Conservation (phyloP, 306 rosid species). For the Trifolium subterraneum region DNA sequence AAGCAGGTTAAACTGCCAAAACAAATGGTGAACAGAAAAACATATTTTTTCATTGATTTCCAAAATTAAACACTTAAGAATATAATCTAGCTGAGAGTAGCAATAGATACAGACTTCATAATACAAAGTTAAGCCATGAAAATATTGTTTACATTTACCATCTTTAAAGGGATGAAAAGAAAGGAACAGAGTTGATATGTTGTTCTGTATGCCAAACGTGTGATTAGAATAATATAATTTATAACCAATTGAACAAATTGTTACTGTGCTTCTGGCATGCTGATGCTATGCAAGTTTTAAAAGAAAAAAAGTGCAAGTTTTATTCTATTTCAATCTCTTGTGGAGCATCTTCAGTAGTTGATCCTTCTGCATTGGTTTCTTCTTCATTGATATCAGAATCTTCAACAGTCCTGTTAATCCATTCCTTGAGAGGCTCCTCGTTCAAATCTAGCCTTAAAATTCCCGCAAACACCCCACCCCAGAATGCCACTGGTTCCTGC, state of each 20-base stretch:
- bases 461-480: slow-evolving; percentile 92
- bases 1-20: neutral
- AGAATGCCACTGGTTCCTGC: slow-evolving; percentile 93
- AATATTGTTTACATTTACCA: slow-evolving; percentile 7
- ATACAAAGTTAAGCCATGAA: slow-evolving; percentile 15
- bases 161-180: slow-evolving; percentile 6
- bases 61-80: slow-evolving; percentile 9
- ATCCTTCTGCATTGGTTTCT: slow-evolving; percentile 56
- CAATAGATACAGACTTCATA: slow-evolving; percentile 16
- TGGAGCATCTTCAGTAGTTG: slow-evolving; percentile 64
- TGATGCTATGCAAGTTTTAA: slow-evolving; percentile 27
- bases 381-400: slow-evolving; percentile 70
- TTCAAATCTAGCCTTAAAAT: slow-evolving; percentile 82
- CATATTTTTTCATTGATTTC: slow-evolving; percentile 18
- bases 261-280: slow-evolving; percentile 19
- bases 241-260: slow-evolving; percentile 25
- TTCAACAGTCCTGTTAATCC: slow-evolving; percentile 85
- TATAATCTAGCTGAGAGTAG: slow-evolving; percentile 17
- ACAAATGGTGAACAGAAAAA: slow-evolving; percentile 5
- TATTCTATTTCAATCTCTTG: slow-evolving; percentile 87
- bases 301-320: slow-evolving; percentile 23
- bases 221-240: slow-evolving; percentile 12
- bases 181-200: neutral
- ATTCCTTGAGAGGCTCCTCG: slow-evolving; percentile 91
- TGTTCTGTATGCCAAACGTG: neutral